phyloP scores from a whole-genome alignment of 306 rosid genomes.

The Lathyrus sativus region DNA sequence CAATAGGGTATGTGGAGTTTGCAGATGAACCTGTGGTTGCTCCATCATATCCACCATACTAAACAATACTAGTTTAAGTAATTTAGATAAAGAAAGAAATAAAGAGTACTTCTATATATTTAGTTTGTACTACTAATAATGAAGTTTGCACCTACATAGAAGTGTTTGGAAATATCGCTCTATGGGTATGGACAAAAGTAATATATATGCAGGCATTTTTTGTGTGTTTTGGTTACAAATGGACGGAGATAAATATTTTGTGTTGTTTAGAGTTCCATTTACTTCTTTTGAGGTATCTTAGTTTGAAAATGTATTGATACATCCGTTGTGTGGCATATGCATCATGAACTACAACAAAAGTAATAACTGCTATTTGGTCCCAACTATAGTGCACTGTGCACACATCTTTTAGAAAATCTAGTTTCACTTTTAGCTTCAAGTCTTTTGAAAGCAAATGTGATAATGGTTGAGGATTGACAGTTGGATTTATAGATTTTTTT shows the following conservation, averaged over 20 bases:
- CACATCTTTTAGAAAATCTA: background rate
- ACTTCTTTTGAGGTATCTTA: too few species aligned
- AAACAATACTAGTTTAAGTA: background rate
- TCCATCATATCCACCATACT: constrained; percentile 44
- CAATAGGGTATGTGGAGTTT: constrained; percentile 15
- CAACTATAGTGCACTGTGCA: background rate
- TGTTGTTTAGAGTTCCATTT: too few species aligned
- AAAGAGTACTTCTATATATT: background rate
- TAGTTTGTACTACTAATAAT: constrained; percentile 8
- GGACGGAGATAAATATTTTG: too few species aligned
- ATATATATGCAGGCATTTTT: background rate
- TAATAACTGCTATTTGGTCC: background rate
- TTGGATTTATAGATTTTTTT: background rate
- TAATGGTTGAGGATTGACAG: background rate
- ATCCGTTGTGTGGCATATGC: too few species aligned
- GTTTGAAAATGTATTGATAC: too few species aligned
- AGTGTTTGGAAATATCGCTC: background rate
- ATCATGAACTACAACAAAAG: too few species aligned
- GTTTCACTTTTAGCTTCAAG: background rate
- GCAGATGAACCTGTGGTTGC: constrained; percentile 28
- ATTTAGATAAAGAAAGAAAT: background rate
- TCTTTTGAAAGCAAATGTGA: background rate
- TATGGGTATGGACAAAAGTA: background rate
- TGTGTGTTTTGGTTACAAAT: background rate
- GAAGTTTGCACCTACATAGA: background rate